phyloP scores from a whole-genome alignment of 768 basidiomycete species.

The Suillus ampliporus region DNA sequence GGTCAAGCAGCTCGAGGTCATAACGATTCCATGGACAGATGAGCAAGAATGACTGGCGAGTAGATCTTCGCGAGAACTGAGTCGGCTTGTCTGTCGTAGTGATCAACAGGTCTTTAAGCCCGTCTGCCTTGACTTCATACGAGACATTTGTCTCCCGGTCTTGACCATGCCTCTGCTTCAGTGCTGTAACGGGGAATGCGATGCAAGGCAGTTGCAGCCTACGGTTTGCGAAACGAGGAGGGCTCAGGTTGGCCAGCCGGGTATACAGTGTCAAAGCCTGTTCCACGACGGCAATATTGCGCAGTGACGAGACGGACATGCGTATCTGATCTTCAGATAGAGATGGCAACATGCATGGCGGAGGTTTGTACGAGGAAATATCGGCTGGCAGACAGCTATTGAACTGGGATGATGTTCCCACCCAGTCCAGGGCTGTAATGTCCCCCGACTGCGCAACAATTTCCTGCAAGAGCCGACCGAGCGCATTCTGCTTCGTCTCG shows the following conservation, averaged over 20 bases:
- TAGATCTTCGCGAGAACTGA: background rate
- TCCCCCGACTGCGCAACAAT: slow-evolving; percentile 14
- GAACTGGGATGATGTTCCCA: slow-evolving; percentile 21
- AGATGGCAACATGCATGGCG: slow-evolving; percentile 36
- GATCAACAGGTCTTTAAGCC: background rate
- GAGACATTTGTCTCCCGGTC: background rate
- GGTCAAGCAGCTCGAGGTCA: background rate
- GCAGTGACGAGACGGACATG: background rate
- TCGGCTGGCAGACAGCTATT: slow-evolving; percentile 21
- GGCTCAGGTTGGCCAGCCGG: background rate
- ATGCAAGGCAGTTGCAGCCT: background rate
- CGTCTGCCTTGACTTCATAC: background rate
- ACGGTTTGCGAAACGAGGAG: background rate
- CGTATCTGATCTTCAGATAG: background rate
- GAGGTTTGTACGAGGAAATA: slow-evolving; percentile 19
- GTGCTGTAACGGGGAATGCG: background rate
- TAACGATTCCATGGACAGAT: background rate
- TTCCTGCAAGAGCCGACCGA: slow-evolving; percentile 18
- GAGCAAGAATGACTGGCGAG: background rate
- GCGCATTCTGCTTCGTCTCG: background rate
- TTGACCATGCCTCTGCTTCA: background rate
- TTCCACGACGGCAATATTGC: background rate
- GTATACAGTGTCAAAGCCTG: background rate
- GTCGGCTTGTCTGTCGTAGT: background rate
- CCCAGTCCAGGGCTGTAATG: slow-evolving; percentile 22